Evolutionary conservation across 108 stramenopile species (phyloP), one percentile per base, ranked within the genome.

Genomic region (Cyclostephanos tholiformis): DNA sequence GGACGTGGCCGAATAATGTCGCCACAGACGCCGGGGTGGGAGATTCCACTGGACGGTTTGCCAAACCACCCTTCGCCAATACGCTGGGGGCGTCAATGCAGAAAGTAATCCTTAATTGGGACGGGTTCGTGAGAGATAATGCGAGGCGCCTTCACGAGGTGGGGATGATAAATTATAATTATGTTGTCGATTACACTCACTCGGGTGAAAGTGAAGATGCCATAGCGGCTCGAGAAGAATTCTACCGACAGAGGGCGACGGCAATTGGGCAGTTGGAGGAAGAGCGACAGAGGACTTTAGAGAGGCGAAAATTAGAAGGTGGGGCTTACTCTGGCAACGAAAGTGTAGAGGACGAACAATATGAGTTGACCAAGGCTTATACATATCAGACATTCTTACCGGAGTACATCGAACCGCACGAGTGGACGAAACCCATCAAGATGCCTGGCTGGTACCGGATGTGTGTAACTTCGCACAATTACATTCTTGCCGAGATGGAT

Each of bases 381-480:
- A 44, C 26, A 32, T 16, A 36, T 49, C 10, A 62, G 20, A 56
- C 22, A 22, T 29, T 71, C 0, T 10, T 71, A 5, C 71, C 71
- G 1, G 71, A 71, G 22, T 19, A 16, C 12, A 71, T 71, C 27
- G 71, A 46, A 32, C 71, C 71, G 13, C 61, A 71, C 38, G 58
- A 71, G 36, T 71, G 71, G 71, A 62, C 71, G 11, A 71, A 71
- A 27, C 60, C 57, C 19, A 71, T 71, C 35, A 77, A 77, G 16
- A 35, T 36, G 17, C 67, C 65, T 23, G 91, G 91, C n/a, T 90
- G 89, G 91, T 92, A 90, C 65, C 86, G 88, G 25, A 64, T 86
- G 51, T 92, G 91, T 76, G 83, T 88, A 17, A 66, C 63, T 12
- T 77, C 75, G 5, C 74, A 62, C 41, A 83, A 73, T 63, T 29